Evolutionary conservation across 257 asterid species (phyloP).

Genomic region (Nyctanthes arbortristis): DNA sequence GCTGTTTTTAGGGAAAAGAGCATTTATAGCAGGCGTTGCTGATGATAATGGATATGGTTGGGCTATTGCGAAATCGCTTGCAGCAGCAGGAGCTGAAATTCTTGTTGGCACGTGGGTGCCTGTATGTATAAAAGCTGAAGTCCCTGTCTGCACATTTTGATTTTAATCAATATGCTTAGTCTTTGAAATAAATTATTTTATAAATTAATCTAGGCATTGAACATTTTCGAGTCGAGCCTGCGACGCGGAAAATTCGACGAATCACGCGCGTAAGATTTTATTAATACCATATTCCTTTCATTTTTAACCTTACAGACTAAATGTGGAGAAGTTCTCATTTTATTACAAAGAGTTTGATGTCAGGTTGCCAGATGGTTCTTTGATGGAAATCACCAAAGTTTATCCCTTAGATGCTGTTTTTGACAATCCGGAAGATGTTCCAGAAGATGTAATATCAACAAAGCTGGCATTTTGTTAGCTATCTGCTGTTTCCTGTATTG

Average conservation of each 20-base stretch:
- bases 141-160: not conserved
- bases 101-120: slow-evolving; percentile 94
- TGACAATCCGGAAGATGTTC: slow-evolving; percentile 76
- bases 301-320: slow-evolving; percentile 9
- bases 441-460: slow-evolving; percentile 66
- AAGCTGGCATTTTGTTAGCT: not conserved
- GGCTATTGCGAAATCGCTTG: slow-evolving; percentile 91
- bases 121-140: slow-evolving; percentile 45
- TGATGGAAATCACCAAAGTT: slow-evolving; percentile 85
- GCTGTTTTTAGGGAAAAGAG: slow-evolving; percentile 64
- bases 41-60: slow-evolving; percentile 95
- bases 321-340: slow-evolving; percentile 14
- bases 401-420: slow-evolving; percentile 85
- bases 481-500: not conserved
- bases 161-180: slow-evolving; percentile 16
- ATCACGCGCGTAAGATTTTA: slow-evolving; percentile 65
- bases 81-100: slow-evolving; percentile 94
- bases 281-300: slow-evolving; percentile 12
- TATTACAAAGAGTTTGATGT: slow-evolving; percentile 24
- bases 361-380: slow-evolving; percentile 89
- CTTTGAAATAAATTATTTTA: slow-evolving; percentile 25
- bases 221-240: slow-evolving; percentile 83
- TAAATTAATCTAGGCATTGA: slow-evolving; percentile 55
- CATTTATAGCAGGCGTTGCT: slow-evolving; percentile 89
- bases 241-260: slow-evolving; percentile 90